Percentiles rank a stretch among this genome's conserved stretches.
Conservation (phyloP, 139 green algal species). For the Medakamo hakoo region DNA sequence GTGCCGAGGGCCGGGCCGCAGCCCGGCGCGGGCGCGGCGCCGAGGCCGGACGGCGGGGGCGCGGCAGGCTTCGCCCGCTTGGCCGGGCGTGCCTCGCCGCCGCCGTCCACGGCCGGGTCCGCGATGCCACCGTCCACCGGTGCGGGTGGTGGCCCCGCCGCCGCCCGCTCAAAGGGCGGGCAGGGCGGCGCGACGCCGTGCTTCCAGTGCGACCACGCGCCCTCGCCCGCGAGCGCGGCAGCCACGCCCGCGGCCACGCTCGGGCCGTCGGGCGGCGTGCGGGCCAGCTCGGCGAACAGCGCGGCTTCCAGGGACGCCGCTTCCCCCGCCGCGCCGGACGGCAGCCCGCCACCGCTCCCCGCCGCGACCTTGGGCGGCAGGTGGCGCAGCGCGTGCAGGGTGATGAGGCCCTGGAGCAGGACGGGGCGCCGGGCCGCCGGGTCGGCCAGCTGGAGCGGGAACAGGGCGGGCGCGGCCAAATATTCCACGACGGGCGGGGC, state of each 20-base stretch:
- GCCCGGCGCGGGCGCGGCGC: conserved; percentile 7
- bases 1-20: conserved; percentile 9
- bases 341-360: neutral
- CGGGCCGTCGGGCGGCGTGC: conserved; percentile 7
- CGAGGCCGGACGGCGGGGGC: conserved; percentile 4
- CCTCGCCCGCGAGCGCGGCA: neutral
- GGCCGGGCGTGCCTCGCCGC: neutral
- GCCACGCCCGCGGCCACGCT: neutral
- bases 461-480: neutral
- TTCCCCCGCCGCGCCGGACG: neutral
- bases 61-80: conserved; percentile 10
- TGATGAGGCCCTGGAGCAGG: neutral
- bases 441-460: neutral
- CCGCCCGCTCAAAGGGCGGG: conserved; percentile 9
- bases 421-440: neutral
- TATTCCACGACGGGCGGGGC: neutral
- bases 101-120: neutral
- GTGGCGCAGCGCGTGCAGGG: neutral
- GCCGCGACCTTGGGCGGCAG: neutral
- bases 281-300: conserved; percentile 9
- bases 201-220: neutral
- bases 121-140: too few relatives aligned
- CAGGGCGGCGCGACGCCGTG: conserved; percentile 5
- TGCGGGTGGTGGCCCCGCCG: conserved; percentile 5
- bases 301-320: conserved; percentile 8